Percentiles rank a stretch among this genome's conserved stretches.
Evolutionary conservation across 345 rosid species (phyloP).

Genomic region (Corchorus olitorius): DNA sequence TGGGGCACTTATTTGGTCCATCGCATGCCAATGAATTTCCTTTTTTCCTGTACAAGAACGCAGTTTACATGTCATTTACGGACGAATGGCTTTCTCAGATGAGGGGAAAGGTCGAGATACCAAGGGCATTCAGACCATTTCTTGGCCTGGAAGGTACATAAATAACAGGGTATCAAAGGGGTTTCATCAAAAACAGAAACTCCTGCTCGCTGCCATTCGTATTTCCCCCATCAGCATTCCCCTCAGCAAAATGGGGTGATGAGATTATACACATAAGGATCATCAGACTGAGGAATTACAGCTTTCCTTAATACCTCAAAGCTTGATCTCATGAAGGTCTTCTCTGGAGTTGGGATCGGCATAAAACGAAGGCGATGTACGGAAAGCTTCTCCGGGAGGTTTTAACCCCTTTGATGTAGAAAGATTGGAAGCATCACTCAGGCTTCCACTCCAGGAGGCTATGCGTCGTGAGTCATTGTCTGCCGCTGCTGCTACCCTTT

Average conservation of each 20-base stretch:
- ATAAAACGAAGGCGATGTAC: constrained; percentile 34
- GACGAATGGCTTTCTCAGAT: neutral
- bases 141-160: constrained; percentile 5
- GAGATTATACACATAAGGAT: neutral
- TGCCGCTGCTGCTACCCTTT: constrained; percentile 25
- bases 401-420: constrained; percentile 23
- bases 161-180: neutral
- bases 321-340: constrained; percentile 20
- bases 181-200: constrained; percentile 11
- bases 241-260: neutral
- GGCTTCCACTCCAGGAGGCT: constrained; percentile 66
- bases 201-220: neutral
- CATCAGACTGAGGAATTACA: neutral
- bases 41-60: neutral
- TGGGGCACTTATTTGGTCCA: neutral
- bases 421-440: constrained; percentile 30
- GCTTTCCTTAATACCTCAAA: constrained; percentile 9
- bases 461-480: constrained; percentile 51
- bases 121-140: constrained; percentile 9
- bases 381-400: constrained; percentile 40
- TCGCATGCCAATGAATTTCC: neutral
- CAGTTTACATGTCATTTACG: neutral
- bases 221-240: neutral
- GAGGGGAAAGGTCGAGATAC: neutral
- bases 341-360: neutral